Conservation (phyloP, 148 eudicot species). For the Camellia sinensis region DNA sequence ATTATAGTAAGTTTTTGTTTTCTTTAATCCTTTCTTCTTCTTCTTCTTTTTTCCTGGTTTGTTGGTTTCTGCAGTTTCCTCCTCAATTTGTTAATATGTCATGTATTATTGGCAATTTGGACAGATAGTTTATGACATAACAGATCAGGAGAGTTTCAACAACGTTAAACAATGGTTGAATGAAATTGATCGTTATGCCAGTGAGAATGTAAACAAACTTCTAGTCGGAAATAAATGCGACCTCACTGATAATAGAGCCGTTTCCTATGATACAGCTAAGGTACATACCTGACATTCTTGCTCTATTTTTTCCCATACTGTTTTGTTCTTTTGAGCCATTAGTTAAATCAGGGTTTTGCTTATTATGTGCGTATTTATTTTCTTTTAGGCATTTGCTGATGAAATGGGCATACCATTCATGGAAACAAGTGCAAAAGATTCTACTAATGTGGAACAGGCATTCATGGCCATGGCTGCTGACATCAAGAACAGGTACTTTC, state of each 20-base stretch:
- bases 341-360: not conserved
- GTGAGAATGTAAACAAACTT: conserved; percentile 49
- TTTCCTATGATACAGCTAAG: conserved; percentile 51
- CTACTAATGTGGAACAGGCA: conserved; percentile 52
- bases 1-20: conserved; percentile 36
- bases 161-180: conserved; percentile 61
- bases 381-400: conserved; percentile 61
- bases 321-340: not conserved
- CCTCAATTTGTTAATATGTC: not conserved
- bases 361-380: too few species aligned
- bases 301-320: not conserved
- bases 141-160: conserved; percentile 52
- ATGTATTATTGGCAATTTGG: not conserved
- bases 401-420: conserved; percentile 57
- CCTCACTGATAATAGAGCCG: conserved; percentile 41
- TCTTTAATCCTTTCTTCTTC: not conserved
- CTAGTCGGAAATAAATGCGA: conserved; percentile 53
- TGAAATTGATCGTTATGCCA: conserved; percentile 57
- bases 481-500: conserved; percentile 43
- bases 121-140: conserved; percentile 55
- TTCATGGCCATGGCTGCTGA: conserved; percentile 61
- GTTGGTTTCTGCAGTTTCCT: not conserved
- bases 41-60: not conserved
- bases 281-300: conserved; percentile 13
- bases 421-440: conserved; percentile 57